Conservation (phyloP, 2,329 filamentous ascomycete species). For the Colletotrichum lini region DNA sequence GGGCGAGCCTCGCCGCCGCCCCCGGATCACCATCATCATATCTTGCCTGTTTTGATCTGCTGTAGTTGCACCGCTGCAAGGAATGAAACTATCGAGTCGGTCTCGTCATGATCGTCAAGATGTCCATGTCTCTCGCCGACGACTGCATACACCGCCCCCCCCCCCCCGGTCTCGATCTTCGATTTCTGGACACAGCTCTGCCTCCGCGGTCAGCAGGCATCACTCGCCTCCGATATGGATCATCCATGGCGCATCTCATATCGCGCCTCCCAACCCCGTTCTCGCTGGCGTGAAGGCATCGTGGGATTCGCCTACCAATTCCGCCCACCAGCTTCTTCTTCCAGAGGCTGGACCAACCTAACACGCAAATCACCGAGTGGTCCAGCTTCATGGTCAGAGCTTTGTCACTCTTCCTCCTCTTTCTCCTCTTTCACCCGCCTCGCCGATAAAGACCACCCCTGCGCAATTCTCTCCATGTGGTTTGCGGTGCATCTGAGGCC, state of each 20-base stretch:
- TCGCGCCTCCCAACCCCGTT: neutral
- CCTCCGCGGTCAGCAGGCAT: neutral
- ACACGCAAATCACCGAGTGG: neutral
- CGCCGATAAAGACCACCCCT: conserved; percentile 7
- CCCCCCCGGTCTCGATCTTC: neutral
- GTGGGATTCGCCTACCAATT: conserved; percentile 2
- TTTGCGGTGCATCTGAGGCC: conserved; percentile 18
- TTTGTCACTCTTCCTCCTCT: neutral
- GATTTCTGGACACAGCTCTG: neutral
- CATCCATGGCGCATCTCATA: neutral
- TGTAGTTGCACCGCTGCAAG: conserved; percentile 6
- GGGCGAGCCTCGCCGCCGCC: neutral
- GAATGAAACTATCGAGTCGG: conserved; percentile 37
- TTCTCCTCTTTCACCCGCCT: neutral
- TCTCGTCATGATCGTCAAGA: conserved; percentile 20
- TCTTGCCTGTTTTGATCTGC: neutral
- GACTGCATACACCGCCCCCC: conserved; percentile 5
- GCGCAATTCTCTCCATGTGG: conserved; percentile 33
- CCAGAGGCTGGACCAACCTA: neutral
- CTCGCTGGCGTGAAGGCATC: conserved; percentile 8
- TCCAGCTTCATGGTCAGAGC: conserved; percentile 1
- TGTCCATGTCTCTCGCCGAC: conserved; percentile 15
- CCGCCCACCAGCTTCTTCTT: neutral
- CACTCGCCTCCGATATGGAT: neutral
- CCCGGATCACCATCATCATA: neutral